These are phyloP conservation scores for Podospora bellae-mahoneyi DNA, from an alignment of 495 filamentous ascomycete genomes.

Conservation along the genomic window DNA sequence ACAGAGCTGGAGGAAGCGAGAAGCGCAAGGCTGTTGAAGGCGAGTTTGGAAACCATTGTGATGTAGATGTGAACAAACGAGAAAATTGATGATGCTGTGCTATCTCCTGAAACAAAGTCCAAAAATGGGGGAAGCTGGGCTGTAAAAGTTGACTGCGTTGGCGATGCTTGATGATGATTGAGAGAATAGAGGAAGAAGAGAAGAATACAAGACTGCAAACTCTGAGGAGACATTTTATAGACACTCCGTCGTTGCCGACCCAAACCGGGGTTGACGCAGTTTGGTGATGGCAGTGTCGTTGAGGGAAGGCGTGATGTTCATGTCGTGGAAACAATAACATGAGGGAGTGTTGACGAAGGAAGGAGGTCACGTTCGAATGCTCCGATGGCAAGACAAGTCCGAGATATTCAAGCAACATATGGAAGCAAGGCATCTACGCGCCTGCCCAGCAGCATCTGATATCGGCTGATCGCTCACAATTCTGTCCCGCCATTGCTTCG, in stretches of 20 bases:
- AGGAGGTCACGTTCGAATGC: neutral
- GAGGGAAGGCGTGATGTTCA: neutral
- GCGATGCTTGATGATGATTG: slow-evolving; percentile 2
- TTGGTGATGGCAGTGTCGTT: neutral
- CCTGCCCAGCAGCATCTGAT: neutral
- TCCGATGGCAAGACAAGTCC: neutral
- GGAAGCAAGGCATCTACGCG: neutral
- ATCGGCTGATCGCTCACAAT: neutral
- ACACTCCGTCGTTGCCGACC: neutral
- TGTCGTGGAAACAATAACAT: neutral
- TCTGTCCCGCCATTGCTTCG: neutral
- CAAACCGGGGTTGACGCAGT: neutral
- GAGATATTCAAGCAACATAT: neutral
- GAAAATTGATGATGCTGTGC: slow-evolving; percentile 11
- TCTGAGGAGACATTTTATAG: neutral
- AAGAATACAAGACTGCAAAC: neutral
- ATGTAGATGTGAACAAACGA: slow-evolving; percentile 7
- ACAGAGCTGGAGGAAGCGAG: slow-evolving; percentile 28
- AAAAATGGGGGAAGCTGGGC: slow-evolving; percentile 6
- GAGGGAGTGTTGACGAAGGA: neutral
- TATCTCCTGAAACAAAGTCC: slow-evolving; percentile 1
- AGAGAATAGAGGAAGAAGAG: neutral
- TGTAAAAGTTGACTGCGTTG: slow-evolving; percentile 4
- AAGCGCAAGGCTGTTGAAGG: slow-evolving; percentile 15
- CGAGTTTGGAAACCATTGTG: slow-evolving; percentile 22